Evolutionary conservation across 2,329 filamentous ascomycete species (phyloP), one percentile per base, ranked within the genome.

Genomic region (Nothophaeocryptopus gaeumannii): DNA sequence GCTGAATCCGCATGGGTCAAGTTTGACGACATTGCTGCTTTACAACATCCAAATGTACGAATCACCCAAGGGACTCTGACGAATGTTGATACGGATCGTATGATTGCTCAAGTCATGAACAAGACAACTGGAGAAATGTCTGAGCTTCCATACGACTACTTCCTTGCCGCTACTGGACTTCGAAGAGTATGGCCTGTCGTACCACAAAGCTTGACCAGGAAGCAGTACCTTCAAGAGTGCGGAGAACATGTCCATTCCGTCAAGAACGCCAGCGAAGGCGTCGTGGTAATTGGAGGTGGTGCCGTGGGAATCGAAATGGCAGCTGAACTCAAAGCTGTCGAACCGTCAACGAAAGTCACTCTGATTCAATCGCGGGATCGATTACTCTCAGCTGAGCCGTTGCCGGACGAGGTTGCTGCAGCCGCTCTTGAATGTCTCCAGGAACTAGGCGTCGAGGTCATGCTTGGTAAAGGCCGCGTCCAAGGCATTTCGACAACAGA

Each of bases 281-380:
- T 90, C 1, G 79, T 88, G 0, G 76, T 92, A 15, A 82, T 92
- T n/a, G 87, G 88, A 13, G 88, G 88, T 56, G 82, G 78, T 42
- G 88, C 88, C 5, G 88, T 91, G 1, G 88, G 88, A 8, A 83
- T 91, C 47, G 88, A 92, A 66, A 89, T 92, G 78, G 86, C 88
- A 0, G 82, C 85, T 1, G 88, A 93, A 70, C 73, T 91, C 46
- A 91, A 90, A 69, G 67, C 80, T 39, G 72, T 83, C 16, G 77
- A 84, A 53, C 86, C 88, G 0, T 62, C 78, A 9, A 72, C 82
- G 46, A 78, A 78, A 35, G 83, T 92, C n/a, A 87, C 82, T 1
- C 78, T 93, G 1, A 80, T 89, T 4, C 88, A 92, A 66, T 90
- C 87, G 3, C 77, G 86, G 14, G 74, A 78, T 20, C 80, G 80